A percentile compares a stretch with the other conserved stretches of the same genome.
phyloP scores from a whole-genome alignment of 164 flowering plant species.

The Akebia trifoliata region DNA sequence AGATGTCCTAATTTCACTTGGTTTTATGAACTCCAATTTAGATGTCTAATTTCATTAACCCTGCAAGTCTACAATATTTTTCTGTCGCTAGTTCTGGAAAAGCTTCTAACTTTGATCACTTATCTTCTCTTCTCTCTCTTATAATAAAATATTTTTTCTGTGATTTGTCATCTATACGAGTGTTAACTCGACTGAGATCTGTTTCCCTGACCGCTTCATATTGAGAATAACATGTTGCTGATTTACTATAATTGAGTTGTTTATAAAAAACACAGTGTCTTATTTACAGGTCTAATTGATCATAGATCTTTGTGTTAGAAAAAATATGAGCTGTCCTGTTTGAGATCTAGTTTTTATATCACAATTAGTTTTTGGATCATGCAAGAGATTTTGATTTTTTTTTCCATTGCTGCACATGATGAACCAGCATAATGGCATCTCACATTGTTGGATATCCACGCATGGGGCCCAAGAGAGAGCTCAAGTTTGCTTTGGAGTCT shows the following conservation, averaged over 20 bases:
- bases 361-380: too few species aligned
- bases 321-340: too few species aligned
- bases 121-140: too few species aligned
- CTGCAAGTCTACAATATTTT: too few species aligned
- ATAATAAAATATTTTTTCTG: too few species aligned
- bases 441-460: constrained; percentile 90
- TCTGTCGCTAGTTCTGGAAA: too few species aligned
- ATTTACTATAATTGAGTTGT: background rate
- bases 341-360: too few species aligned
- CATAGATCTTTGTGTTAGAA: too few species aligned
- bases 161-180: background rate
- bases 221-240: background rate
- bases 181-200: background rate
- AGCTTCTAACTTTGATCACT: too few species aligned
- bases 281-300: background rate
- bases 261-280: background rate
- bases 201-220: background rate
- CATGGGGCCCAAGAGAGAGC: constrained; percentile 82
- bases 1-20: background rate
- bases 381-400: background rate
- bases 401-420: background rate
- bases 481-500: constrained; percentile 80
- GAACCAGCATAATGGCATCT: constrained; percentile 61
- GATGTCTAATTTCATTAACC: too few species aligned
- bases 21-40: background rate